These are phyloP conservation scores for Xylona heveae DNA, from an alignment of 495 filamentous ascomycete genomes.

Conservation along the genomic window DNA sequence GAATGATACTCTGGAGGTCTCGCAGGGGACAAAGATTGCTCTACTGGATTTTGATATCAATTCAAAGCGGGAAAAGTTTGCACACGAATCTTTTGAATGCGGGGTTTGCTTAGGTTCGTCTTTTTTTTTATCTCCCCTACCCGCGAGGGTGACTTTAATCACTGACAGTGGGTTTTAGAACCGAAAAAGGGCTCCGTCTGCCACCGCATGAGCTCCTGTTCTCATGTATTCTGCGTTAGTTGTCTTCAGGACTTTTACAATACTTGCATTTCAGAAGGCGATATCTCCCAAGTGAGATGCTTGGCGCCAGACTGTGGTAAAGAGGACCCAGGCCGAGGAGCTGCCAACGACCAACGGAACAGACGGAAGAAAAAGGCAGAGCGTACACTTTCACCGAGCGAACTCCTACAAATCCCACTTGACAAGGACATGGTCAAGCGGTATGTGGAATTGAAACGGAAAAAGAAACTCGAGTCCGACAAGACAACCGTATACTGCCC, in stretches of 20 bases:
- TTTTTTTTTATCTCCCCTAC: neutral
- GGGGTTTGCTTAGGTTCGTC: constrained; percentile 50
- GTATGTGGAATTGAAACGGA: constrained; percentile 76
- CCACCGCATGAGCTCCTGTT: constrained; percentile 56
- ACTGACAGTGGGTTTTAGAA: constrained; percentile 22
- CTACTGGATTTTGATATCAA: constrained; percentile 64
- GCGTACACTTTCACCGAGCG: constrained; percentile 57
- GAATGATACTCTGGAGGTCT: constrained; percentile 28
- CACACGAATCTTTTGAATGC: constrained; percentile 72
- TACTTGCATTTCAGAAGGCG: constrained; percentile 64
- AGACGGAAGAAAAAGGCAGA: constrained; percentile 28
- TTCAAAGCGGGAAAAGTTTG: constrained; percentile 50
- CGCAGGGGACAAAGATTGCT: constrained; percentile 39
- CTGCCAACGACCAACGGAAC: constrained; percentile 5
- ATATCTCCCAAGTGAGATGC: constrained; percentile 58
- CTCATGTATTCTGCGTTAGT: constrained; percentile 71
- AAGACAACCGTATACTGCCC: constrained; percentile 89
- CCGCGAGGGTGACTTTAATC: neutral
- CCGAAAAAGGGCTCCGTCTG: constrained; percentile 77
- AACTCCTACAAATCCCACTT: constrained; percentile 71
- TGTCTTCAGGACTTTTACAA: constrained; percentile 85
- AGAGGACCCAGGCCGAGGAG: constrained; percentile 18
- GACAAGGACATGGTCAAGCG: constrained; percentile 53
- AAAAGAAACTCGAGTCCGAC: constrained; percentile 75
- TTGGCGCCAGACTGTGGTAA: constrained; percentile 55